A percentile compares a stretch with the other conserved stretches of the same genome.
These are phyloP conservation scores for Talaromyces sp. DNA, from an alignment of 2,329 filamentous ascomycete species.

Conservation along the genomic window DNA sequence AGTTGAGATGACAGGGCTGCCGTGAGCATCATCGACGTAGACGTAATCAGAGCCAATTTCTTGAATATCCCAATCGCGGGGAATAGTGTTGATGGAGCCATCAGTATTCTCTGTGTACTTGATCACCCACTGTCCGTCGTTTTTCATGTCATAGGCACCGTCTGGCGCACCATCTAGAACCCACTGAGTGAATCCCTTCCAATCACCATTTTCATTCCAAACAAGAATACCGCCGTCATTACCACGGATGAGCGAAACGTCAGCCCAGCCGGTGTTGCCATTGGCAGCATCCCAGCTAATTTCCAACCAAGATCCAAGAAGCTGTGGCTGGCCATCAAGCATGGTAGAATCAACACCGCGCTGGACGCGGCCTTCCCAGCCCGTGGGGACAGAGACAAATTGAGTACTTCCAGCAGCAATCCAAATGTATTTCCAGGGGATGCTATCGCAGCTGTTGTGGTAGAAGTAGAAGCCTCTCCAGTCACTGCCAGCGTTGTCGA, in stretches of 20 bases:
- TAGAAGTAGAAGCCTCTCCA: constrained; percentile 13
- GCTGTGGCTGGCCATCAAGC: constrained; percentile 8
- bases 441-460: constrained; percentile 10
- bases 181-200: constrained; percentile 11
- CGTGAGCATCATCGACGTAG: constrained; percentile 5
- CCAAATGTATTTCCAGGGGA: constrained; percentile 15
- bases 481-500: not conserved
- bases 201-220: constrained; percentile 6
- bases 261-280: constrained; percentile 9
- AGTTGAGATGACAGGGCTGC: constrained; percentile 12
- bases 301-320: constrained; percentile 12
- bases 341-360: constrained; percentile 4
- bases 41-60: constrained; percentile 1
- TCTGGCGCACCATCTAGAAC: constrained; percentile 6
- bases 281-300: constrained; percentile 7
- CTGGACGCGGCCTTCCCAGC: constrained; percentile 12
- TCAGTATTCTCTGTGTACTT: not conserved
- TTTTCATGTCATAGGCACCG: constrained; percentile 11
- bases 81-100: constrained; percentile 9
- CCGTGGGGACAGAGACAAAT: constrained; percentile 1
- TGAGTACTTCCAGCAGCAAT: constrained; percentile 7
- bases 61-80: constrained; percentile 10
- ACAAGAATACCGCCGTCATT: constrained; percentile 11
- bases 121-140: constrained; percentile 12
- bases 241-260: constrained; percentile 10